phyloP scores from a whole-genome alignment of 257 asterid species.

The Nicotiana attenuata region DNA sequence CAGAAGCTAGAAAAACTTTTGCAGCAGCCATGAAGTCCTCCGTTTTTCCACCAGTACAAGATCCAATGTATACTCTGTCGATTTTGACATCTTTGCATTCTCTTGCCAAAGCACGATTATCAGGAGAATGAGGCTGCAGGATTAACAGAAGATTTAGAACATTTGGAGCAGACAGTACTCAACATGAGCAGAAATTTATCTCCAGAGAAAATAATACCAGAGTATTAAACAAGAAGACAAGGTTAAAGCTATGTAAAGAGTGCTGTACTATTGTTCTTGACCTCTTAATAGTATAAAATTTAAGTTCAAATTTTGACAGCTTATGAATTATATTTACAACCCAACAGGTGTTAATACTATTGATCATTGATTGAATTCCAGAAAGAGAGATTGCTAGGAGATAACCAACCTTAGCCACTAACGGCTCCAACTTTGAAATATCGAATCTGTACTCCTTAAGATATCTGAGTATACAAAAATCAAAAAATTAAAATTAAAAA shows the following conservation, averaged over 20 bases:
- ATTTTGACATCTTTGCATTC: constrained; percentile 97
- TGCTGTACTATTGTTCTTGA: neutral
- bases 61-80: constrained; percentile 93
- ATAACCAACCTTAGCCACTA: constrained; percentile 42
- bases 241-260: neutral
- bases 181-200: neutral
- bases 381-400: neutral
- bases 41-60: constrained; percentile 98
- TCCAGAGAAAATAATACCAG: neutral
- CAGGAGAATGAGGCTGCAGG: constrained; percentile 97
- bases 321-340: neutral
- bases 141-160: neutral
- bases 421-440: constrained; percentile 54
- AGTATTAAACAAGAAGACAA: neutral
- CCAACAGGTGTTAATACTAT: neutral
- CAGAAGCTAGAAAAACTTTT: constrained; percentile 82
- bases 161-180: neutral
- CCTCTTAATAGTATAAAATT: neutral
- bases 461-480: constrained; percentile 35
- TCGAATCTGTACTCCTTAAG: constrained; percentile 78
- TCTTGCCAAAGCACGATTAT: constrained; percentile 97
- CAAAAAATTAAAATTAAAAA: no score
- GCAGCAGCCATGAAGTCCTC: constrained; percentile 99
- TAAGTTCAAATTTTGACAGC: neutral
- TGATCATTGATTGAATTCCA: neutral